phyloP scores from a whole-genome alignment of 495 filamentous ascomycete species.

The Melanomma pulvis-pyrius region DNA sequence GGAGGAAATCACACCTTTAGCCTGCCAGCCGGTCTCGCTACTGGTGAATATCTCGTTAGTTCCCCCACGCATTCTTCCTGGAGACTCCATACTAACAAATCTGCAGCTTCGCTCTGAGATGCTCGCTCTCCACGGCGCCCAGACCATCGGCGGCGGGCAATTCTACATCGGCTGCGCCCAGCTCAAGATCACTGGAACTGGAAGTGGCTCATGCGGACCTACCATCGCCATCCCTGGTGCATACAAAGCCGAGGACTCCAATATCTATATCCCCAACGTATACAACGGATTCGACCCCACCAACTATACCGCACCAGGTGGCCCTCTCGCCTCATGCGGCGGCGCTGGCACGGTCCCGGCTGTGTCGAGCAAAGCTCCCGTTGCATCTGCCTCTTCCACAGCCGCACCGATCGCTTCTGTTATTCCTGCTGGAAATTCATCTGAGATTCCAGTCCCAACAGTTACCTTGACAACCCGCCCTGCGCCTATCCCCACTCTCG shows the following conservation, averaged over 20 bases:
- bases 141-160: constrained; percentile 31
- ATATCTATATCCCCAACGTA: constrained; percentile 22
- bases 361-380: not conserved
- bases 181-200: constrained; percentile 32
- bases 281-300: constrained; percentile 10
- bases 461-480: not conserved
- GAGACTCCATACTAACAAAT: not conserved
- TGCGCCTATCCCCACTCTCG: not conserved
- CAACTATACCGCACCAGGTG: constrained; percentile 16
- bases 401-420: not conserved
- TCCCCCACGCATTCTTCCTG: not conserved
- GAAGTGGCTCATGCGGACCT: constrained; percentile 19
- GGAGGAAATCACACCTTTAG: not conserved
- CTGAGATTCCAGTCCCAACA: not conserved
- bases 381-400: not conserved
- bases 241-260: constrained; percentile 20
- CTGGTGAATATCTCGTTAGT: constrained; percentile 9
- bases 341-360: not conserved
- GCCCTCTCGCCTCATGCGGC: constrained; percentile 1
- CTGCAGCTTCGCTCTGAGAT: constrained; percentile 46
- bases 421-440: not conserved
- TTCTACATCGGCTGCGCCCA: constrained; percentile 39
- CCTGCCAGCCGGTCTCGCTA: constrained; percentile 2
- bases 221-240: constrained; percentile 24
- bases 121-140: constrained; percentile 53